These are phyloP conservation scores for Xylaria scruposa DNA, from an alignment of 495 filamentous ascomycete species.

Conservation along the genomic window DNA sequence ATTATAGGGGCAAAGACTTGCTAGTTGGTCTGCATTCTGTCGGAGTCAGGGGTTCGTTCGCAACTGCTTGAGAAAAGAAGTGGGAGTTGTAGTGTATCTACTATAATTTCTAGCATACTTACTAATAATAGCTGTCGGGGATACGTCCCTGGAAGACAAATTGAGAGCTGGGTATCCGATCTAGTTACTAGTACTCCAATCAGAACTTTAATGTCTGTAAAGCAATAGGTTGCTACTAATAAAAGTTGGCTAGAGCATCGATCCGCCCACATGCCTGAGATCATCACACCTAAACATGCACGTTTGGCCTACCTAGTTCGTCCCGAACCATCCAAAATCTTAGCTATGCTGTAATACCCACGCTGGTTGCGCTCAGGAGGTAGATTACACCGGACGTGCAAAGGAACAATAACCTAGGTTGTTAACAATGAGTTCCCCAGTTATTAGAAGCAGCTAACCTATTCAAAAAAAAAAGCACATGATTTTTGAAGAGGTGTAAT, in stretches of 20 bases:
- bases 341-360: too few species aligned
- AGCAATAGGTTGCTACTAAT: not conserved
- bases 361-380: not conserved
- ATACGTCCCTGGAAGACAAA: not conserved
- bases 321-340: constrained; percentile 5
- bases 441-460: not conserved
- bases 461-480: not conserved
- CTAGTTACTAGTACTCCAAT: not conserved
- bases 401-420: not conserved
- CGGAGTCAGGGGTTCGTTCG: too few species aligned
- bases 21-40: not conserved
- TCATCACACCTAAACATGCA: not conserved
- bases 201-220: not conserved
- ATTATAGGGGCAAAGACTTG: not conserved
- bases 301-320: not conserved
- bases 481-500: not conserved
- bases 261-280: not conserved
- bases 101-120: constrained; percentile 2
- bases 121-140: constrained; percentile 10
- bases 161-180: not conserved
- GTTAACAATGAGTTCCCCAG: not conserved
- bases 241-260: not conserved
- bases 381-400: not conserved
- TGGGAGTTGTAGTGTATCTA: not conserved
- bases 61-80: not conserved